phyloP scores from a whole-genome alignment of 2,329 filamentous ascomycete species.

The Huntiella omanensis region DNA sequence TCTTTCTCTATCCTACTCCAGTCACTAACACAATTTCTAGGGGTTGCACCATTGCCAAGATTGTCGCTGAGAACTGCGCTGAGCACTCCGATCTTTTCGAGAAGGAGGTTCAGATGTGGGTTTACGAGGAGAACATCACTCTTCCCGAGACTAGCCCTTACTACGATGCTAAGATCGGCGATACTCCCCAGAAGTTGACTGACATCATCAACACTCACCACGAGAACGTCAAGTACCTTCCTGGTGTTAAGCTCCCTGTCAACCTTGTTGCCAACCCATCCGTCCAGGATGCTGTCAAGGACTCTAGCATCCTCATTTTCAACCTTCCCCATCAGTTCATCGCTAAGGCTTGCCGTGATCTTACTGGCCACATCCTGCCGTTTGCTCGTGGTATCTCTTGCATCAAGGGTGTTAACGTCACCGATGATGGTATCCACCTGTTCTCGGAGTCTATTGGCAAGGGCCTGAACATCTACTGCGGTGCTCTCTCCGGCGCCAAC shows the following conservation, averaged over 20 bases:
- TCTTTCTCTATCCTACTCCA: neutral
- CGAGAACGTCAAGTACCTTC: constrained; percentile 96
- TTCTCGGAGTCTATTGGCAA: constrained; percentile 92
- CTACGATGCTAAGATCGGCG: constrained; percentile 44
- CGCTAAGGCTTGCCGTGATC: constrained; percentile 60
- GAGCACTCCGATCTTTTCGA: constrained; percentile 68
- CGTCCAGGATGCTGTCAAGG: constrained; percentile 58
- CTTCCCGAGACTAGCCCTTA: constrained; percentile 53
- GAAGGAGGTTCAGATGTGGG: constrained; percentile 92
- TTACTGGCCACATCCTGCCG: constrained; percentile 76
- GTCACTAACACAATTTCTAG: constrained; percentile 23
- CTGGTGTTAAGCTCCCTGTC: constrained; percentile 60
- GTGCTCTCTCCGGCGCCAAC: constrained; percentile 87
- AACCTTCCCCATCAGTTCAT: constrained; percentile 97
- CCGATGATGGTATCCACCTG: constrained; percentile 65
- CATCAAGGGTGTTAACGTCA: constrained; percentile 94
- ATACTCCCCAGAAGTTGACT: constrained; percentile 70
- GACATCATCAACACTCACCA: constrained; percentile 76
- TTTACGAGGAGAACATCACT: constrained; percentile 79
- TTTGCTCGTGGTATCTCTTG: constrained; percentile 89
- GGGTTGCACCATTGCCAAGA: constrained; percentile 95
- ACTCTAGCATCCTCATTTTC: constrained; percentile 81
- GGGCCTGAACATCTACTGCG: constrained; percentile 86
- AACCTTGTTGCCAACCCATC: constrained; percentile 78
- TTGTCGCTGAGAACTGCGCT: constrained; percentile 79